Evolutionary conservation across 2,329 filamentous ascomycete genomes (phyloP), one percentile per base, ranked within the genome.

Genomic region (Fusarium sororula): DNA sequence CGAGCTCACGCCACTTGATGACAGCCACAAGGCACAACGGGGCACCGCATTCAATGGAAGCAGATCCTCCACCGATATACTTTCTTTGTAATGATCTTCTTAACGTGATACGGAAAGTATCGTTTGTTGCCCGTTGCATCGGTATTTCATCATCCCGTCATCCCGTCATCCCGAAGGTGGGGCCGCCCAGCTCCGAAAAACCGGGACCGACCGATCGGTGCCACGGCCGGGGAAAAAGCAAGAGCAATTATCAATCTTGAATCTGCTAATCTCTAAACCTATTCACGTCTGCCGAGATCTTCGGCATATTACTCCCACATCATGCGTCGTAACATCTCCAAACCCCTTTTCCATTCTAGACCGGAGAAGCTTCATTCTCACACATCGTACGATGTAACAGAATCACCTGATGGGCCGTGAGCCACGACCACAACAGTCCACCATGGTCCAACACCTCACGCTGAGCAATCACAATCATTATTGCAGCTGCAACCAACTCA

Each of bases 401-500:
- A 75, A 74, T 74, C 72, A 66, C 64, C 72, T 73, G 72, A 74
- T 73, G 65, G 48, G 13, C 51, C 45, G 41, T 57, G 60, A 72
- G 68, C 68, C 68, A 72, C 50, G 60, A 58, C 60, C 45, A 47
- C 39, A 68, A 74, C 72, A 74, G 68, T 74, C 71, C 71, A 74
- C 71, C 67, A 74, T 72, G 50, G 51, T 59, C 71, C 69, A 60
- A 74, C 62, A 37, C 30, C 45, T 60, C 59, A 50, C 44, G 24
- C 39, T 39, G 37, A 54, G 45, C 50, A 37, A 37, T 37, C 39
- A 38, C 20, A 55, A 28, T 8, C 11, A 18, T 39, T 7, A 41
- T n/a, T 55, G 20, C 24, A 41, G 17, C 35, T 41, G 35, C 35
- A 28, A 26, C 24, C 44, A 26, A 41, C 32, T 54, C 55, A 37